phyloP scores from a whole-genome alignment of 345 rosid species.

The Eucalyptus microcorys region DNA sequence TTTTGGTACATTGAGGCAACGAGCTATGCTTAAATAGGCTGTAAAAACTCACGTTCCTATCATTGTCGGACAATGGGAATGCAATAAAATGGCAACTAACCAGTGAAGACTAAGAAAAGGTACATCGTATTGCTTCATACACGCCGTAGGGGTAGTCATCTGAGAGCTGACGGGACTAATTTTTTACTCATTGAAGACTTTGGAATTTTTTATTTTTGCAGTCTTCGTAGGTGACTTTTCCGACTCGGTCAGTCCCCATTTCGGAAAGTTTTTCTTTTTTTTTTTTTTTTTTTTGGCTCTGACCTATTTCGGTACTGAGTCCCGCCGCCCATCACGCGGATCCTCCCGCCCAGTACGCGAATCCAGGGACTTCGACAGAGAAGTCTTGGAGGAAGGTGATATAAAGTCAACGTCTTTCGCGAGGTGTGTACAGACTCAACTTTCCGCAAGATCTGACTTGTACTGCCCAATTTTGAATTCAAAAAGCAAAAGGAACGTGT shows the following conservation, averaged over 20 bases:
- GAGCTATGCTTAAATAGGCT: neutral
- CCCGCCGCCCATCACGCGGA: too few species aligned
- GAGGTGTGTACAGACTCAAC: neutral
- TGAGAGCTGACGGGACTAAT: neutral
- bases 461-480: neutral
- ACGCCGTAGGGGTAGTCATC: rapidly evolving
- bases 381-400: neutral
- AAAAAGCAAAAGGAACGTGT: neutral
- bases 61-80: neutral
- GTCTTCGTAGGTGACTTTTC: neutral
- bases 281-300: too few species aligned
- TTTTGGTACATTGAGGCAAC: neutral
- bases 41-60: neutral
- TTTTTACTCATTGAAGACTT: neutral
- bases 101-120: neutral
- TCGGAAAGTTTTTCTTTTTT: too few species aligned
- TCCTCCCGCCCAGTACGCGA: too few species aligned
- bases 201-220: too few species aligned
- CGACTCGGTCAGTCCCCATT: neutral
- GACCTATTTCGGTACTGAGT: too few species aligned
- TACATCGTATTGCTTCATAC: neutral
- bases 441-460: neutral
- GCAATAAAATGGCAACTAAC: neutral
- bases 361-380: too few species aligned
- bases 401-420: neutral